These are phyloP conservation scores for Rhinocladiella similis DNA, from an alignment of 2,329 filamentous ascomycete genomes.

Conservation along the genomic window DNA sequence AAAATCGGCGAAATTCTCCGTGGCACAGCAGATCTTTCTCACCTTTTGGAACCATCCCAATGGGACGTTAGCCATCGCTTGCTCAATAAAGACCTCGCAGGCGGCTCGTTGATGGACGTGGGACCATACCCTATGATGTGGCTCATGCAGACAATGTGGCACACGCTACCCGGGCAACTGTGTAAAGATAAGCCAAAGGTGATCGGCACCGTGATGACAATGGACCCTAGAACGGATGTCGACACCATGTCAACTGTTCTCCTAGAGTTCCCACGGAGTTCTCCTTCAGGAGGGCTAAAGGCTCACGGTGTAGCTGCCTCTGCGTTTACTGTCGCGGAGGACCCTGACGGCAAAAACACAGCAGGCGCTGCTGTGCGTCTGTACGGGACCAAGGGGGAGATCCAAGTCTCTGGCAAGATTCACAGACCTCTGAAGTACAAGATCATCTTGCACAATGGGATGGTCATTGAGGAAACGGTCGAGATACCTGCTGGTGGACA, in stretches of 20 bases:
- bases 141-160: conserved; percentile 60
- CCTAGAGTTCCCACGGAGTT: background rate
- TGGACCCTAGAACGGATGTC: background rate
- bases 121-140: conserved; percentile 87
- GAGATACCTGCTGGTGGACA: no score
- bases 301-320: background rate
- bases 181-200: background rate
- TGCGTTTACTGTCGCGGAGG: background rate
- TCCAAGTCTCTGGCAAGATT: background rate
- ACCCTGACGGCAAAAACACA: background rate
- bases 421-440: background rate
- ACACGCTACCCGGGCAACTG: background rate
- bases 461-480: no score
- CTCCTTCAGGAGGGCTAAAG: background rate
- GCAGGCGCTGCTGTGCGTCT: background rate
- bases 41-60: background rate
- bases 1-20: conserved; percentile 57
- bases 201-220: background rate
- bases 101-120: conserved; percentile 77
- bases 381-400: background rate
- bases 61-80: conserved; percentile 59
- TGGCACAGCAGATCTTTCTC: conserved; percentile 24
- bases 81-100: conserved; percentile 78
- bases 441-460: background rate
- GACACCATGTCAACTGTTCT: background rate